A percentile compares a stretch with the other conserved stretches of the same genome.
phyloP scores from a whole-genome alignment of 805 yeast species.

The Wickerhamiella cacticola region DNA sequence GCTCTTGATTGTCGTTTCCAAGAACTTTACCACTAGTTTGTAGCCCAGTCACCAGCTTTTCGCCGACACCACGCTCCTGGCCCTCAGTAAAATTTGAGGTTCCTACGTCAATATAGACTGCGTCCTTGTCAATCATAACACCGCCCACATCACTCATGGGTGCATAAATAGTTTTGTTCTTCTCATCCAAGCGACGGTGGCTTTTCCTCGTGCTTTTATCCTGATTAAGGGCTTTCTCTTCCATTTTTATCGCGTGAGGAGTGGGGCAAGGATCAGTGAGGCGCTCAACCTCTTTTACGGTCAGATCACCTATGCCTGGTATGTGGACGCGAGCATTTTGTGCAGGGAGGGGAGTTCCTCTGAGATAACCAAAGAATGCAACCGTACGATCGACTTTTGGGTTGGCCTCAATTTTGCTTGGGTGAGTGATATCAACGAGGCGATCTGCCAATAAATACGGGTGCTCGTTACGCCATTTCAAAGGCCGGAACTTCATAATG shows the following conservation, averaged over 20 bases:
- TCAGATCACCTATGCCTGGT: constrained; percentile 90
- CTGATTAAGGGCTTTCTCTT: constrained; percentile 42
- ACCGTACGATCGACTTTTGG: constrained; percentile 79
- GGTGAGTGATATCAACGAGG: constrained; percentile 88
- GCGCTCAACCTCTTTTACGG: constrained; percentile 65
- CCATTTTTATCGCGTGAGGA: constrained; percentile 75
- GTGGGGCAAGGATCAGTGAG: constrained; percentile 99
- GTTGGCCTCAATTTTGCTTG: constrained; percentile 62
- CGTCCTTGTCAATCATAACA: constrained; percentile 90
- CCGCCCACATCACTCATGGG: constrained; percentile 99
- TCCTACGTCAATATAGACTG: constrained; percentile 85
- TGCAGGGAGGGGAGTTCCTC: constrained; percentile 75
- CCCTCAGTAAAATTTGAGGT: constrained; percentile 44
- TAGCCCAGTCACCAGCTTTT: constrained; percentile 66
- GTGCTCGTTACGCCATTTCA: constrained; percentile 98
- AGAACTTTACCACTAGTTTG: constrained; percentile 57
- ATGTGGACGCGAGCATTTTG: constrained; percentile 70
- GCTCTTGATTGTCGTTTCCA: constrained; percentile 54
- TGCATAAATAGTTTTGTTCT: constrained; percentile 87
- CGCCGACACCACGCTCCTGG: constrained; percentile 71
- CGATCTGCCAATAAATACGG: constrained; percentile 88
- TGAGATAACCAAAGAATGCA: constrained; percentile 86
- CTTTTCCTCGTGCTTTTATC: constrained; percentile 39
- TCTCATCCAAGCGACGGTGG: constrained; percentile 85
- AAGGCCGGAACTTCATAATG: constrained; percentile 97